Evolutionary conservation across 2,329 filamentous ascomycete species (phyloP), one percentile per base, ranked within the genome.

Genomic region (Coniochaeta sp.): DNA sequence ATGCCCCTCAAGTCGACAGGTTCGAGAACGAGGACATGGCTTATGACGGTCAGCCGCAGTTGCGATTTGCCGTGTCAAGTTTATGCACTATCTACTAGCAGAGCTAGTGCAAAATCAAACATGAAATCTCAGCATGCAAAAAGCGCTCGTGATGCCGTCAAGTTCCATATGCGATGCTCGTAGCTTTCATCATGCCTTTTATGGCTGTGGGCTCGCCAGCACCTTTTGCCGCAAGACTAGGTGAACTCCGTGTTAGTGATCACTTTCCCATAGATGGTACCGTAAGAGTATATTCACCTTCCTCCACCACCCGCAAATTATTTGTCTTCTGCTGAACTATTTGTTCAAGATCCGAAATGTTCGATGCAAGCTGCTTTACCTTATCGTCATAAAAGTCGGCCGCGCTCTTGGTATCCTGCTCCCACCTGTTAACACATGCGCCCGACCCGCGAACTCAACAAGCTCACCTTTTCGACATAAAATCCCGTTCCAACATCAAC

Each of bases 401-500:
- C 1, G 83, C 83, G 44, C 80, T 80, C 67, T 80, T 79, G 50
- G 79, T 72, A 58, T 79, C 77, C 81, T 84, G 62, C 22, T 22
- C 30, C 2, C 44, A 14, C 19, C 9, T 1, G 22, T 52, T 52
- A 52, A 24, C 47, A 17, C 17, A 14, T 7, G 10, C 2, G 24
- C 16, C 1, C 22, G 2, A 17, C 47, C 47, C 30, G 24, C 4
- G 44, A 3, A 14, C 3, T 4, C 40, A 26, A 59, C 30, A 32
- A 32, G 10, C 70, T 60, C 65, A 89, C 88, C 85, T 99, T 99
- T 76, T 98, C 93, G 58, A 98, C 88, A 70, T 92, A 93, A 73
- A 96, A 98, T 0, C 93, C 93, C 0, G 93, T 98, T 22, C 93
- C 93, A 22, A 97, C 86, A 73, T 98, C 93, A 44, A 98, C 91